phyloP scores from a whole-genome alignment of 2,329 filamentous ascomycete genomes.

The Helotiales sp. region DNA sequence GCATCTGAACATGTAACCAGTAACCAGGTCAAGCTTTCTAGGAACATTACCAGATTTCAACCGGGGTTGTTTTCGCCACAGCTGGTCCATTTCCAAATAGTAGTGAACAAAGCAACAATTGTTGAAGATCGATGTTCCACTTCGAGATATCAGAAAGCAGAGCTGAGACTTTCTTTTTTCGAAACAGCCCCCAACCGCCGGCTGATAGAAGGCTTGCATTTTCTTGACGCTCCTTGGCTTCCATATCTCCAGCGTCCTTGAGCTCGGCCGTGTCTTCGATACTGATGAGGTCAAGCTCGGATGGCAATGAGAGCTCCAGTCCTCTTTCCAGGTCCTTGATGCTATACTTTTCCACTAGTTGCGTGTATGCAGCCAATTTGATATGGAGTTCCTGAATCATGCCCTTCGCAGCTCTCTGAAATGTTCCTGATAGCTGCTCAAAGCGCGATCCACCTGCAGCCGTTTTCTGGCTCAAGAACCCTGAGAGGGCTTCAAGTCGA shows the following conservation, averaged over 20 bases:
- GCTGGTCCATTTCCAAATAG: background rate
- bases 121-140: background rate
- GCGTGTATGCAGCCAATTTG: background rate
- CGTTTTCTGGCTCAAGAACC: background rate
- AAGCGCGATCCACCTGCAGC: background rate
- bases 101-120: background rate
- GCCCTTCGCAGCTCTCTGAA: background rate
- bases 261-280: background rate
- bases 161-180: background rate
- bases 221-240: background rate
- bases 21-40: background rate
- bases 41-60: background rate
- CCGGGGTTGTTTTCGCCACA: background rate
- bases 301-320: background rate
- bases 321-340: background rate
- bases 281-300: background rate
- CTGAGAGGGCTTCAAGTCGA: background rate
- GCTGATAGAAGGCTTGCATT: background rate
- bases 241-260: background rate
- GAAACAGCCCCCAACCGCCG: background rate
- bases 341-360: background rate
- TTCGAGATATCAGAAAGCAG: background rate
- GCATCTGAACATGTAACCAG: background rate
- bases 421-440: background rate
- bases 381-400: background rate